A percentile compares a stretch with the other conserved stretches of the same genome.
Conservation (phyloP, 164 flowering plant genomes). For the Chimonanthus praecox region DNA sequence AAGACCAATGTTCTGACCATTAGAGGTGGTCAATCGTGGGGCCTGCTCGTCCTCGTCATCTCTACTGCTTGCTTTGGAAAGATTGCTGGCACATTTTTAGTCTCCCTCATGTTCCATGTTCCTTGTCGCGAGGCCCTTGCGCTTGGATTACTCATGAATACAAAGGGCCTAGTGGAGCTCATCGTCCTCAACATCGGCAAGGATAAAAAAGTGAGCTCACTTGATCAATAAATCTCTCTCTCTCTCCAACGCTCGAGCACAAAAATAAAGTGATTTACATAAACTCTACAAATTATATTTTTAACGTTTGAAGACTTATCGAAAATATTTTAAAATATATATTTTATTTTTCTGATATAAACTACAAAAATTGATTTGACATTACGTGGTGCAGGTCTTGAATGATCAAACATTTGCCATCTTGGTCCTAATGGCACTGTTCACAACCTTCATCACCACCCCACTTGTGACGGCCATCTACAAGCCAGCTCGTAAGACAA, state of each 20-base stretch:
- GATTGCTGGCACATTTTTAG: slow-evolving; percentile 14
- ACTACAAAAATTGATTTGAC: too few relatives aligned
- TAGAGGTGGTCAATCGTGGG: slow-evolving; percentile 23
- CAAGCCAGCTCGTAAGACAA: slow-evolving; percentile 22
- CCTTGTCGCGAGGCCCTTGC: slow-evolving; percentile 17
- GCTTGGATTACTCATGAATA: slow-evolving; percentile 29
- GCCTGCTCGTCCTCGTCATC: slow-evolving; percentile 19
- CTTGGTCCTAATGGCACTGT: slow-evolving; percentile 67
- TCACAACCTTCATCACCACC: slow-evolving; percentile 77
- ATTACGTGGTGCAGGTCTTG: slow-evolving; percentile 37
- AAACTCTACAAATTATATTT: too few relatives aligned
- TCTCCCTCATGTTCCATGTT: slow-evolving; percentile 13
- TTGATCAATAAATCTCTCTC: too few relatives aligned
- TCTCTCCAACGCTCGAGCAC: too few relatives aligned
- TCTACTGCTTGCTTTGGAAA: slow-evolving; percentile 22
- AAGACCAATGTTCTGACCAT: slow-evolving; percentile 26
- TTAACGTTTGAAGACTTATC: too few relatives aligned
- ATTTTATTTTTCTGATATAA: too few relatives aligned
- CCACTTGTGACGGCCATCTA: slow-evolving; percentile 57
- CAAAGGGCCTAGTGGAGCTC: slow-evolving; percentile 13
- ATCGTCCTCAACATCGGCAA: slow-evolving; percentile 28
- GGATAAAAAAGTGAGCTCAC: slow-evolving; percentile 12
- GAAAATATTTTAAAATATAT: too few relatives aligned
- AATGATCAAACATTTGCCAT: slow-evolving; percentile 78
- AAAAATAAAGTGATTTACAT: too few relatives aligned